phyloP scores from a whole-genome alignment of 306 rosid species.

The Casuarina cunninghamiana region DNA sequence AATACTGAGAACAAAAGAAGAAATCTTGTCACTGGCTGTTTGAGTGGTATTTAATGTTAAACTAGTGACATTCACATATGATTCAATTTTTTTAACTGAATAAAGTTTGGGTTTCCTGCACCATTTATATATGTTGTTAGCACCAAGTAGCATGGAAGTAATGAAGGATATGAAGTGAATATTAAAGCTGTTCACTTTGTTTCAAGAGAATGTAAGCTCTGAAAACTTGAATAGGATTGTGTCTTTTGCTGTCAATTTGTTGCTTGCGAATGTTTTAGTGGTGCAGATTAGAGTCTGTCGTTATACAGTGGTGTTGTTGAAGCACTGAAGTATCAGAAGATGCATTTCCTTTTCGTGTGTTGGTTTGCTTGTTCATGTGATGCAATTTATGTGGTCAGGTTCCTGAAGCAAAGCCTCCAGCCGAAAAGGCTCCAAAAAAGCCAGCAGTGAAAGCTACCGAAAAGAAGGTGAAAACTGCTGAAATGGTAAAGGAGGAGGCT shows the following conservation, averaged over 20 bases:
- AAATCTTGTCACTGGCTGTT: background rate
- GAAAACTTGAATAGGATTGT: background rate
- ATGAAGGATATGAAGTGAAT: background rate
- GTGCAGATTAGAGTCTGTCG: background rate
- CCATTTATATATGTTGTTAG: too few relatives aligned
- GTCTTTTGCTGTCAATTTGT: background rate
- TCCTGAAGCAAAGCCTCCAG: slow-evolving; percentile 54
- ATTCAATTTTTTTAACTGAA: too few relatives aligned
- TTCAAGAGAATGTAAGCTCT: background rate
- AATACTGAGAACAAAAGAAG: too few relatives aligned
- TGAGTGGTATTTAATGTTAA: background rate
- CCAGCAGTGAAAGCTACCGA: slow-evolving; percentile 53
- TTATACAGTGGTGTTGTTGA: background rate
- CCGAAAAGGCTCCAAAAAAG: slow-evolving; percentile 62
- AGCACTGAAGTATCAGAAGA: background rate
- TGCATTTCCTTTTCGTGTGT: background rate
- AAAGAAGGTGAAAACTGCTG: slow-evolving; percentile 63
- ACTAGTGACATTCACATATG: background rate
- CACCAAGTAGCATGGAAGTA: background rate
- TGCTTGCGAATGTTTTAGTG: background rate
- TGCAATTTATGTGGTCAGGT: slow-evolving; percentile 38
- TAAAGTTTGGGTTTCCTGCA: too few relatives aligned
- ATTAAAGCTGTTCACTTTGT: too few relatives aligned
- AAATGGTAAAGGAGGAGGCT: slow-evolving; percentile 49
- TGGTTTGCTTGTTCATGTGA: background rate